phyloP scores from a whole-genome alignment of 164 flowering plant genomes.

The Nelumbo lutea region DNA sequence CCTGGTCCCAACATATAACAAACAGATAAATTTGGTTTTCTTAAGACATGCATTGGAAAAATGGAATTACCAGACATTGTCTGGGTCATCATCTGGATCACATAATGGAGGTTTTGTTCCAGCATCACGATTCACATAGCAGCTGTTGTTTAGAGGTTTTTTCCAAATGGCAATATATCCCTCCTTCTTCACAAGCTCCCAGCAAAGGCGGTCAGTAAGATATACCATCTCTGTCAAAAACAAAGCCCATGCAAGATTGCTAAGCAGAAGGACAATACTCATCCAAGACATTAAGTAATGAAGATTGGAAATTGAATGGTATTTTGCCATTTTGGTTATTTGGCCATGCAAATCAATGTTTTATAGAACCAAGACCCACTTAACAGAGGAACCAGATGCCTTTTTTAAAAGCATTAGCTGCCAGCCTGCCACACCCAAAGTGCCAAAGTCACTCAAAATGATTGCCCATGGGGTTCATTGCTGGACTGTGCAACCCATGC shows the following conservation, averaged over 20 bases:
- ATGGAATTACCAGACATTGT: slow-evolving; percentile 64
- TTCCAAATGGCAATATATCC: slow-evolving; percentile 83
- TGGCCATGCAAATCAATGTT: not conserved
- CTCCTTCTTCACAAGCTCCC: slow-evolving; percentile 80
- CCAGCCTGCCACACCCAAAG: too few species aligned
- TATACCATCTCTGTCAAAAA: slow-evolving; percentile 62
- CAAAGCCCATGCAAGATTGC: not conserved
- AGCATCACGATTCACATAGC: slow-evolving; percentile 61
- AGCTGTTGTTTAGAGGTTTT: slow-evolving; percentile 67
- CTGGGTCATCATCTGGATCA: slow-evolving; percentile 69
- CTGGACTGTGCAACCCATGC: too few species aligned
- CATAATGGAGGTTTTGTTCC: slow-evolving; percentile 63
- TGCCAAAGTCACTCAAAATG: too few species aligned
- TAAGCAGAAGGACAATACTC: not conserved
- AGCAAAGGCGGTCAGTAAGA: slow-evolving; percentile 71
- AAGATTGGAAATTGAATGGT: not conserved
- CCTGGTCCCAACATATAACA: too few species aligned
- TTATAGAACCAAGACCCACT: too few species aligned
- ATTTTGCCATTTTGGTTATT: not conserved
- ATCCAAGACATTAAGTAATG: not conserved
- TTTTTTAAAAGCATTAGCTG: too few species aligned
- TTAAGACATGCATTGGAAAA: not conserved
- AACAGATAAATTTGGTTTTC: too few species aligned
- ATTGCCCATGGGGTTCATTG: too few species aligned
- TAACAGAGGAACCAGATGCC: too few species aligned